A percentile compares a stretch with the other conserved stretches of the same genome.
These are phyloP conservation scores for Oleoguttula mirabilis DNA, from an alignment of 495 filamentous ascomycete species.

Conservation along the genomic window DNA sequence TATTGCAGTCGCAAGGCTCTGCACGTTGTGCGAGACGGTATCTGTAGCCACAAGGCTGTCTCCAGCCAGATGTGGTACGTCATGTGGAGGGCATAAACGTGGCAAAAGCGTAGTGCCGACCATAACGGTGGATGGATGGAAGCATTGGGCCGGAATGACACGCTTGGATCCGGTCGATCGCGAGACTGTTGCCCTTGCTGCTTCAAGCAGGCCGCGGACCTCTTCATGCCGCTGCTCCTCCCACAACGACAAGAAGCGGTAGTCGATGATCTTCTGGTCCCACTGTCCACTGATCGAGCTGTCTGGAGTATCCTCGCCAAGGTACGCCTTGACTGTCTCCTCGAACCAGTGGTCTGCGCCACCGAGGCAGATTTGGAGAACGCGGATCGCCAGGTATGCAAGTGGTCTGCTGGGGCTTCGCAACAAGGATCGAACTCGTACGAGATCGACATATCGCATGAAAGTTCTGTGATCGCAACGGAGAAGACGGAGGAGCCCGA, in stretches of 20 bases:
- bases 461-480: conserved; percentile 59
- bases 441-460: conserved; percentile 46
- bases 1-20: conserved; percentile 46
- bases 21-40: conserved; percentile 59
- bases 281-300: conserved; percentile 49
- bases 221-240: conserved; percentile 43
- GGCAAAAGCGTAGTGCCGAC: conserved; percentile 13
- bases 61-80: not conserved
- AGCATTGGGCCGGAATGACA: conserved; percentile 1
- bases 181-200: not conserved
- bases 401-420: conserved; percentile 47
- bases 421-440: conserved; percentile 55
- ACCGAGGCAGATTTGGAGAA: conserved; percentile 64
- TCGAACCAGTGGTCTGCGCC: conserved; percentile 70
- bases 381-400: conserved; percentile 68
- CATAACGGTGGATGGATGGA: conserved; percentile 5
- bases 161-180: conserved; percentile 20
- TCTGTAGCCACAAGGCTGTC: conserved; percentile 50
- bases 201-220: conserved; percentile 17
- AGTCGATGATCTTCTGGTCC: conserved; percentile 71
- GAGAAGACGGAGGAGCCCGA: conserved; percentile 65
- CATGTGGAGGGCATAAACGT: not conserved
- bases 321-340: conserved; percentile 51
- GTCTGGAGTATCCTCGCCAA: conserved; percentile 39
- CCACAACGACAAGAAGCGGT: conserved; percentile 70